These are phyloP conservation scores for Huiozyma sinensis DNA, from an alignment of 805 yeast genomes.

Conservation along the genomic window DNA sequence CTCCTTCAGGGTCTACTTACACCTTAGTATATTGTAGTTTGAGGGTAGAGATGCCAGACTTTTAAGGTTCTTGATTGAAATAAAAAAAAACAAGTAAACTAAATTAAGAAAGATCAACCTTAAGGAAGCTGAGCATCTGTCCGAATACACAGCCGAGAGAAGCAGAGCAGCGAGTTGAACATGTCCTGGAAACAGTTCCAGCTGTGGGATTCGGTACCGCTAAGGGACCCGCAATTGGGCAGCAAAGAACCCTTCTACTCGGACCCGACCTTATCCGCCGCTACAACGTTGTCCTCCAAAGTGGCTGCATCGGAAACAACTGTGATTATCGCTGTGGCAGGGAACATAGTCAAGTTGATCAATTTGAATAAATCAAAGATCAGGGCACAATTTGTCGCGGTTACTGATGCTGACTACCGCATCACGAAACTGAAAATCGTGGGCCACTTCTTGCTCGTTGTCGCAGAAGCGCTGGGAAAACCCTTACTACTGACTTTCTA, in stretches of 20 bases:
- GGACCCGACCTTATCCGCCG: constrained; percentile 59
- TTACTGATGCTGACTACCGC: constrained; percentile 46
- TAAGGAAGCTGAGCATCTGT: no score
- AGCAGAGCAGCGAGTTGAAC: not conserved
- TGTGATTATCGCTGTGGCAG: constrained; percentile 49
- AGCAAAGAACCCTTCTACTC: constrained; percentile 60
- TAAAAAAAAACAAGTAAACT: no score
- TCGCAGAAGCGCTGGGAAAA: constrained; percentile 64
- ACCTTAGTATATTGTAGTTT: no score
- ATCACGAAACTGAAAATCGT: constrained; percentile 48
- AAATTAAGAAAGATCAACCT: no score
- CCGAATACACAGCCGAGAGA: not conserved
- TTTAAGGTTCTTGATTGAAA: no score
- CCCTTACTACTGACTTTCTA: constrained; percentile 64
- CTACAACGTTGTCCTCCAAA: constrained; percentile 38
- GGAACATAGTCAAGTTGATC: constrained; percentile 46
- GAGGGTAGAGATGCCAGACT: not conserved
- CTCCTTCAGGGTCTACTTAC: no score
- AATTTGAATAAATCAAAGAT: constrained; percentile 36
- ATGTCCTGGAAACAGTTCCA: constrained; percentile 69
- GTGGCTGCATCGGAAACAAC: constrained; percentile 31
- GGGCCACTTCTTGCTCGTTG: constrained; percentile 44
- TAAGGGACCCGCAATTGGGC: constrained; percentile 69
- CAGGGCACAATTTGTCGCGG: constrained; percentile 46
- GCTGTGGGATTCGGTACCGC: constrained; percentile 74